A percentile compares a stretch with the other conserved stretches of the same genome.
These are phyloP conservation scores for Entonaema liquescens DNA, from an alignment of 495 filamentous ascomycete species.

Conservation along the genomic window DNA sequence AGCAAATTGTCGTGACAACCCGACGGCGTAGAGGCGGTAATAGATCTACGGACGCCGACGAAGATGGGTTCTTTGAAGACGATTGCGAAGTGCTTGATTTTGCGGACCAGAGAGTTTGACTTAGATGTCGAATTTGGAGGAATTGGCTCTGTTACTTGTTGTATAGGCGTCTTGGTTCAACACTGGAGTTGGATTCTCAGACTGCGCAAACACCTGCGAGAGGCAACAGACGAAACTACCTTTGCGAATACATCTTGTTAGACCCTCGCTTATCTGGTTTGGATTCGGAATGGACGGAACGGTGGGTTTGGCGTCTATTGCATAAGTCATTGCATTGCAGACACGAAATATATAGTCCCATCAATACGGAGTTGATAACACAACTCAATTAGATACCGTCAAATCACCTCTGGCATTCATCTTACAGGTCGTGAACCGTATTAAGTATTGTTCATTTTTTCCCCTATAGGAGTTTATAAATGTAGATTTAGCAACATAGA, in stretches of 20 bases:
- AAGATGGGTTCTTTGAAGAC: constrained; percentile 92
- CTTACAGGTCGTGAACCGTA: constrained; percentile 4
- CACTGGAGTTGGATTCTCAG: constrained; percentile 33
- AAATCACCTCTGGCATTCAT: constrained; percentile 25
- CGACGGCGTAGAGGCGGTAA: constrained; percentile 68
- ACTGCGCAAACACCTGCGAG: constrained; percentile 28
- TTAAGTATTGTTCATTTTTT: constrained; percentile 9
- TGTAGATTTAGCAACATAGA: constrained; percentile 5
- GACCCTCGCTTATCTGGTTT: constrained; percentile 36
- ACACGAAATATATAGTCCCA: constrained; percentile 35
- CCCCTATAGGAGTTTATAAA: constrained; percentile 7
- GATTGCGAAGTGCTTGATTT: constrained; percentile 94
- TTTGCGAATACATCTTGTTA: constrained; percentile 27
- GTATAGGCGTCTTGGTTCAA: constrained; percentile 33
- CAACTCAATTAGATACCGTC: constrained; percentile 44
- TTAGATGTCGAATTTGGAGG: constrained; percentile 19
- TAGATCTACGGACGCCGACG: constrained; percentile 59
- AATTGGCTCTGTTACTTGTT: constrained; percentile 31
- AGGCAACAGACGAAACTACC: constrained; percentile 12
- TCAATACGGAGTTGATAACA: constrained; percentile 27
- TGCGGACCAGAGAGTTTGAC: constrained; percentile 82
- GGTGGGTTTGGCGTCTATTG: constrained; percentile 43
- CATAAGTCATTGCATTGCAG: constrained; percentile 40
- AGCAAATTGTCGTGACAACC: constrained; percentile 83
- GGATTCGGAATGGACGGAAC: constrained; percentile 26